Evolutionary conservation across 2,329 filamentous ascomycete species (phyloP), one percentile per base, ranked within the genome.

Genomic region (Penicillium corylophilum): DNA sequence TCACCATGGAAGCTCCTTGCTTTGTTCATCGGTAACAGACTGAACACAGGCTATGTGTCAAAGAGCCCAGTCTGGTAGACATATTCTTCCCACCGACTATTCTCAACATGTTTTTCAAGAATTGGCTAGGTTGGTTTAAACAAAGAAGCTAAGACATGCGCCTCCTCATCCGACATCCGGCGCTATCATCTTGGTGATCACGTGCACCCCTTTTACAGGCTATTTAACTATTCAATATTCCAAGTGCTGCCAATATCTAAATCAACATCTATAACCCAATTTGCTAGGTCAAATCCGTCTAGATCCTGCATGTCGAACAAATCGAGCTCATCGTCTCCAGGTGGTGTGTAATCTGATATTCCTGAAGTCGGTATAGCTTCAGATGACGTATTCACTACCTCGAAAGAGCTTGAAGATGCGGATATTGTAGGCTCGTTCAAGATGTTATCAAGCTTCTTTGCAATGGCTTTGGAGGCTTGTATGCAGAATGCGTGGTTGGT

Each of bases 401-500:
- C 12, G 26, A 28, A 28, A 28, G 26, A 10, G 26, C 3, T 28
- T 28, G 26, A 28, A 28, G 26, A 28, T 10, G 26, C 26, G 8
- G 26, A 10, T 10, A 10, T 28, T 28, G 3, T 8, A 28, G 26
- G 26, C 13, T 36, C 33, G 8, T 54, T 45, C 20, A 57, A 38
- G 12, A 54, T 54, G 3, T 33, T 45, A 16, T 57, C 54, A 15
- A 57, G 31, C 8, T 54, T 57, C 29, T 31, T 24, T 31, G 51
- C 41, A 20, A 57, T 51, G 12, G 48, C 46, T 20, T 57, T 51
- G 7, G 54, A 46, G 8, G 54, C 54, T 26, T 54, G 48, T 18
- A 54, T 22, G 26, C 54, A 57, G 33, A 49, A 54, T 2, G 24
- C 33, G 39, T 55, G 51, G 22, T 57, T 57, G 24, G 24, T 46